A percentile compares a stretch with the other conserved stretches of the same genome.
Evolutionary conservation across 1,139 yeast genomes (phyloP).

Genomic region (Saccharomycopsis crataegensis): DNA sequence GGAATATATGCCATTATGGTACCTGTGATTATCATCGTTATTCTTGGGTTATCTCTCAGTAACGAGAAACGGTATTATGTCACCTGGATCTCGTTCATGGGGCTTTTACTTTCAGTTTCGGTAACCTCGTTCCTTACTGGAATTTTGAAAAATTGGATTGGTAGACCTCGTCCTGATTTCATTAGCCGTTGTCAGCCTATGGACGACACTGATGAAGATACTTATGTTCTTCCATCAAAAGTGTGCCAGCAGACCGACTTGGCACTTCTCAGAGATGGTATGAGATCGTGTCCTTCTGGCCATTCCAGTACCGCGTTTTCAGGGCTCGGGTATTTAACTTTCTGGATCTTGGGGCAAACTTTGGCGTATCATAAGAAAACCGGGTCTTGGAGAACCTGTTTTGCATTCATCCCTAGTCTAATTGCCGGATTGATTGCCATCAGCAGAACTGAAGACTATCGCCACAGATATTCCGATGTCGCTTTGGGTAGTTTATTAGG

Average conservation of each 20-base stretch:
- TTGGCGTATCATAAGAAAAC: slow-evolving; percentile 29
- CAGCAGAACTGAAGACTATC: slow-evolving; percentile 62
- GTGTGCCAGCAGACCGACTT: slow-evolving; percentile 41
- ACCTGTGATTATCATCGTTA: slow-evolving; percentile 34
- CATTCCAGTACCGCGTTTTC: slow-evolving; percentile 68
- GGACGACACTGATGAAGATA: slow-evolving; percentile 28
- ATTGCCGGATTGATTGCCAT: slow-evolving; percentile 48
- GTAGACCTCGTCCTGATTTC: slow-evolving; percentile 79
- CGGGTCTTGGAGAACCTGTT: slow-evolving; percentile 32
- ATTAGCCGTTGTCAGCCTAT: slow-evolving; percentile 48
- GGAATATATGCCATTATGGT: slow-evolving; percentile 34
- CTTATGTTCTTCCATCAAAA: slow-evolving; percentile 45
- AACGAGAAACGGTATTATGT: slow-evolving; percentile 36
- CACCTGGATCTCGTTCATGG: slow-evolving; percentile 46
- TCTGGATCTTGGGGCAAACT: slow-evolving; percentile 60
- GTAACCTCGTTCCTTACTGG: slow-evolving; percentile 50
- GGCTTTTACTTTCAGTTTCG: slow-evolving; percentile 44
- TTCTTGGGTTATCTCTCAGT: slow-evolving; percentile 31
- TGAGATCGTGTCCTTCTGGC: slow-evolving; percentile 78
- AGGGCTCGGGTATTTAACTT: slow-evolving; percentile 51
- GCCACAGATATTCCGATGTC: slow-evolving; percentile 71
- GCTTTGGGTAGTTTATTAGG: slow-evolving; percentile 54
- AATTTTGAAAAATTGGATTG: slow-evolving; percentile 62
- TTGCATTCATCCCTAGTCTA: slow-evolving; percentile 31
- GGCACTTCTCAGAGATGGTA: slow-evolving; percentile 47